Evolutionary conservation across 768 basidiomycete genomes (phyloP).

Genomic region (Amyloporia xantha): DNA sequence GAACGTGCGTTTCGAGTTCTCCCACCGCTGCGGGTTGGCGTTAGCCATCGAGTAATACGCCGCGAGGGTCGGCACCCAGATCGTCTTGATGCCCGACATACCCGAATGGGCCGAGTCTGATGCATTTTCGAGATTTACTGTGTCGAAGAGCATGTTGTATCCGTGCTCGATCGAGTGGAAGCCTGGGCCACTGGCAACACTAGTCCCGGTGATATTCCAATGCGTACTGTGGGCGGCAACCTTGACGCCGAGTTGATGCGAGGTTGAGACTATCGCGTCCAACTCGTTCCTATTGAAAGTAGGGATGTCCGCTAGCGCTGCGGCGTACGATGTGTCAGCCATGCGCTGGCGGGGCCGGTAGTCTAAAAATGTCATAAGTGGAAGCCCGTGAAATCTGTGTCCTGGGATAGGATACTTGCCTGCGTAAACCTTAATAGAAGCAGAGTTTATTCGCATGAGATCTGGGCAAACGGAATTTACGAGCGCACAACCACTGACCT

Average conservation of each 20-base stretch:
- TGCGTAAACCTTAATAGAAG: conserved; percentile 41
- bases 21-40: conserved; percentile 29
- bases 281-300: conserved; percentile 44
- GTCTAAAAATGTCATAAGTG: conserved; percentile 28
- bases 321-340: conserved; percentile 31
- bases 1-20: conserved; percentile 34
- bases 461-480: background rate
- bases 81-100: conserved; percentile 6
- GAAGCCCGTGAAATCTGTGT: conserved; percentile 5
- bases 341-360: conserved; percentile 46
- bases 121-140: background rate
- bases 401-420: conserved; percentile 25
- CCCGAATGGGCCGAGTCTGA: conserved; percentile 5
- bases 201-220: conserved; percentile 30
- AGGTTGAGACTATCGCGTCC: conserved; percentile 40
- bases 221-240: conserved; percentile 48
- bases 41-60: conserved; percentile 32
- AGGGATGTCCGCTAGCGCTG: conserved; percentile 27
- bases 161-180: conserved; percentile 49
- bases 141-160: conserved; percentile 19
- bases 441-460: background rate
- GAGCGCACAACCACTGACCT: conserved; percentile 30
- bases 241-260: conserved; percentile 46
- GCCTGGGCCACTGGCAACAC: background rate
- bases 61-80: conserved; percentile 55